Evolutionary conservation across 306 rosid species (phyloP), one percentile per base, ranked within the genome.

Genomic region (Cucurbita moschata): DNA sequence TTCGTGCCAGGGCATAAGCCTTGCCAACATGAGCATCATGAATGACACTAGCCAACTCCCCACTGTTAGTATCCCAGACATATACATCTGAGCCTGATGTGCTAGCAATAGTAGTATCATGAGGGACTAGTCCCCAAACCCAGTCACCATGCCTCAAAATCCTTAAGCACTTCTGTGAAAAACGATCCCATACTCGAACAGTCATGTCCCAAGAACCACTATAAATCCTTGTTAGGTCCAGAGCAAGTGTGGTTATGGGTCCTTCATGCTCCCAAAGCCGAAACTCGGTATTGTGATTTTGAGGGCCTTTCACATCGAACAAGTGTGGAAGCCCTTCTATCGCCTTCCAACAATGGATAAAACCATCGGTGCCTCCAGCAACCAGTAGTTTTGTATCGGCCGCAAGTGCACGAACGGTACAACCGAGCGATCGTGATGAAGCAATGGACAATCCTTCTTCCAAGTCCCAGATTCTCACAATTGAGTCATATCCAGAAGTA

Each of bases 151-250:
- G 98, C 87, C 96, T 83, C 83, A 90, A 74, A 73, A 94, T 88
- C 58, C 38, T 81, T 15, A 79, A 76, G 77, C 96, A 88, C 77
- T 86, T 81, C 73, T 85, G 81, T 5, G 90, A 81, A 68, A 73
- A 69, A 0, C 98, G 96, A 68, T 90, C 97, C 98, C 98, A 94
- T 1, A 94, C 77, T 58, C 97, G 88, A 80, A 89, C 95, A 59
- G 95, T 87, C 76, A 92, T 89, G 81, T 94, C 98, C 98, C 98
- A 94, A 2, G 98, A 94, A 77, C 98, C 97, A 72, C 98, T 90
- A 50, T 90, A 94, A 78, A 94, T 94, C 85, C 87, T 88, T 3
- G 92, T 80, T 49, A 89, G 78, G 85, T 94, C 97, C 80, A 94
- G 82, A n/a, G 97, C 88, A 53, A 94, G 92, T 63, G 90, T 85